Evolutionary conservation across 176 grass and related monocot genomes (phyloP).

Genomic region (Oryza brachyantha): DNA sequence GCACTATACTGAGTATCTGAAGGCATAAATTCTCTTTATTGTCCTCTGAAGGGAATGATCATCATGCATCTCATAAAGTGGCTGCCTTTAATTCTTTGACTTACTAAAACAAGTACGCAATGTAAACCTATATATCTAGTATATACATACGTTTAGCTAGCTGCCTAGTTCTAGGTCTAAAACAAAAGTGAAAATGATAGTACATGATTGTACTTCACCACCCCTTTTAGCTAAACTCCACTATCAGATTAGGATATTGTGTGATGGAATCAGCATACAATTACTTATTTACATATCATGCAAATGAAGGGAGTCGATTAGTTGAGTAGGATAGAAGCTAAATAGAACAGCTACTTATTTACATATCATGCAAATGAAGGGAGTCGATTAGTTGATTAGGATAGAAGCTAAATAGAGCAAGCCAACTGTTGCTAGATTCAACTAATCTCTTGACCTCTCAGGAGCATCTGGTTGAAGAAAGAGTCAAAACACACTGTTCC

Average conservation of each 20-base stretch:
- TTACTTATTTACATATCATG: conserved; percentile 10
- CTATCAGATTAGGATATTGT: background rate
- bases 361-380: conserved; percentile 16
- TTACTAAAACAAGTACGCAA: conserved; percentile 18
- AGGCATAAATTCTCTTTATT: conserved; percentile 28
- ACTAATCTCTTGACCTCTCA: conserved; percentile 9
- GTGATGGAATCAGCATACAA: background rate
- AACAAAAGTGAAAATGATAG: background rate
- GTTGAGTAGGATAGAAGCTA: background rate
- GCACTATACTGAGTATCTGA: conserved; percentile 25
- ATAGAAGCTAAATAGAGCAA: conserved; percentile 19
- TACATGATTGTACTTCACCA: background rate
- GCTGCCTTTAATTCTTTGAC: conserved; percentile 21
- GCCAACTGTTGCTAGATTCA: conserved; percentile 12
- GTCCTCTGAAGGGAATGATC: conserved; percentile 32
- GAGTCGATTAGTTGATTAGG: conserved; percentile 8
- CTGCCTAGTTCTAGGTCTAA: background rate
- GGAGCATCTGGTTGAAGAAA: conserved; percentile 23
- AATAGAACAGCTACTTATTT: conserved; percentile 24
- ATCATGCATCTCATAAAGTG: conserved; percentile 20
- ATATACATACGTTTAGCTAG: conserved; percentile 2
- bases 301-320: conserved; percentile 18
- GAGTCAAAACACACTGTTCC: background rate
- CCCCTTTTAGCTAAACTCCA: conserved; percentile 24
- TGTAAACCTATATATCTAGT: conserved; percentile 15